Evolutionary conservation across 148 eudicot species (phyloP).

Genomic region (Persicaria tinctoria): DNA sequence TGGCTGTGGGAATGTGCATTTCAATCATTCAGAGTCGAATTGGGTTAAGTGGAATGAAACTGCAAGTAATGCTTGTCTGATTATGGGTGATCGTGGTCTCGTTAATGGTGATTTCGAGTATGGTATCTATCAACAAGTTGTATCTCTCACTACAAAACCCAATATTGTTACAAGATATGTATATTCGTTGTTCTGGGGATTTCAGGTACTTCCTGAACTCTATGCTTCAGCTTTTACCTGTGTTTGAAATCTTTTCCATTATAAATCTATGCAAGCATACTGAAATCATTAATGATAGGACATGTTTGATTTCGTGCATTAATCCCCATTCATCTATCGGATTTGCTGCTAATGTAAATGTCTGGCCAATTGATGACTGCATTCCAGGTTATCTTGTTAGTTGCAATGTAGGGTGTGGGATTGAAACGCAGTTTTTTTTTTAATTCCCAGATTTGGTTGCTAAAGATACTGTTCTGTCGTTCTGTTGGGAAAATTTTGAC

Average conservation of each 20-base stretch:
- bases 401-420: no score
- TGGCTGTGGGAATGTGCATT: slow-evolving; percentile 28
- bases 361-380: no score
- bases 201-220: slow-evolving; percentile 46
- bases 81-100: slow-evolving; percentile 25
- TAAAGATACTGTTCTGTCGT: background rate
- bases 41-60: slow-evolving; percentile 47
- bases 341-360: no score
- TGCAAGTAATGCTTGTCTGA: slow-evolving; percentile 19
- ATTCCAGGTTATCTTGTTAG: no score
- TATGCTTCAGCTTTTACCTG: background rate
- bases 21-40: background rate
- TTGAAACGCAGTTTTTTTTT: no score
- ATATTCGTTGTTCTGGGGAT: slow-evolving; percentile 82
- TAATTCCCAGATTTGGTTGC: no score
- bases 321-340: background rate
- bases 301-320: background rate
- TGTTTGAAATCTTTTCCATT: background rate
- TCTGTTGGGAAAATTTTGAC: background rate
- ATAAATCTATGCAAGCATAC: background rate
- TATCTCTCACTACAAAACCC: slow-evolving; percentile 35
- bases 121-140: slow-evolving; percentile 62
- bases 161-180: slow-evolving; percentile 43
- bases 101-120: slow-evolving; percentile 30
- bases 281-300: background rate